Evolutionary conservation across 345 rosid species (phyloP).

Genomic region (Hirschfeldia incana): DNA sequence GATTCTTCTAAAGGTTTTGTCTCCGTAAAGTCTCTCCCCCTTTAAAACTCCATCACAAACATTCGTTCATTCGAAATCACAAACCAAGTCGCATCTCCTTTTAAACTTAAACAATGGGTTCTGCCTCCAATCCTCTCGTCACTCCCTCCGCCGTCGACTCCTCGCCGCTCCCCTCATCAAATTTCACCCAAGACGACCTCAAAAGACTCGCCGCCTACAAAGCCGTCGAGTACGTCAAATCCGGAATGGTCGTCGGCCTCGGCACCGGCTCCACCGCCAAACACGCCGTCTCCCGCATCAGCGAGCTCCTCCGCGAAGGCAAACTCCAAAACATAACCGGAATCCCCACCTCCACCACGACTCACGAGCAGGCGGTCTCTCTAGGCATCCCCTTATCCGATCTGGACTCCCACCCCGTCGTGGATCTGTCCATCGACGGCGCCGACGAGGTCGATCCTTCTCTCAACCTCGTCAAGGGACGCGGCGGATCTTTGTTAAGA

Average conservation of each 20-base stretch:
- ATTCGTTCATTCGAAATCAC: constrained; percentile 15
- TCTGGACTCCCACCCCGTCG: constrained; percentile 63
- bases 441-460: constrained; percentile 92
- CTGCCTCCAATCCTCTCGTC: constrained; percentile 21
- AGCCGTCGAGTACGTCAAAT: constrained; percentile 88
- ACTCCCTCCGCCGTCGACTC: constrained; percentile 28
- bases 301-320: constrained; percentile 73
- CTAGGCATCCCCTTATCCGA: constrained; percentile 80
- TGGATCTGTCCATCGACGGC: constrained; percentile 92
- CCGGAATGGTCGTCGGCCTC: constrained; percentile 95
- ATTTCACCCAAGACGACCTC: constrained; percentile 75
- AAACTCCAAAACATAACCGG: constrained; percentile 68
- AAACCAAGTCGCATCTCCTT: neutral
- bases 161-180: constrained; percentile 29
- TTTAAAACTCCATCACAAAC: neutral
- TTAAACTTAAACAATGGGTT: constrained; percentile 18
- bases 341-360: constrained; percentile 79
- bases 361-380: constrained; percentile 79
- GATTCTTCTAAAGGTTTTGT: constrained; percentile 7
- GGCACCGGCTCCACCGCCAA: constrained; percentile 97
- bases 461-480: constrained; percentile 83
- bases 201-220: constrained; percentile 78
- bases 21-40: neutral
- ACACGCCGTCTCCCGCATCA: constrained; percentile 85
- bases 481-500: constrained; percentile 84